Conservation (phyloP, 805 yeast species). For the Yamadazyma tumulicola region DNA sequence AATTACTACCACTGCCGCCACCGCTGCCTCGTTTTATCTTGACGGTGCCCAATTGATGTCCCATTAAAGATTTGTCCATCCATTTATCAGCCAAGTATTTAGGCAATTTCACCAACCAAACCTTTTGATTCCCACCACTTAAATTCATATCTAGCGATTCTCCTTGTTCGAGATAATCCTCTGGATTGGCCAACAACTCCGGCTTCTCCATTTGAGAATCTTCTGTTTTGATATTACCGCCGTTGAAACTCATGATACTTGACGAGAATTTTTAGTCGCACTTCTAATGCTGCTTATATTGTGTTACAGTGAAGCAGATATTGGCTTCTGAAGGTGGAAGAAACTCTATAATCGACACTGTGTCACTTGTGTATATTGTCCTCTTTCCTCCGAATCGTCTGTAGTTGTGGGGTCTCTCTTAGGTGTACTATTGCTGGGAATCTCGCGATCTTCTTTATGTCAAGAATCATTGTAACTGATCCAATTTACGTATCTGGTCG, state of each 20-base stretch:
- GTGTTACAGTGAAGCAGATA: too few species aligned
- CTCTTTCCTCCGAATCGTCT: too few species aligned
- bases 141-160: slow-evolving; percentile 80
- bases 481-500: slow-evolving; percentile 43
- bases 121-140: slow-evolving; percentile 57
- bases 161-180: slow-evolving; percentile 46
- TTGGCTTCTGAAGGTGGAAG: too few species aligned
- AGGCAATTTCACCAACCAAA: slow-evolving; percentile 92
- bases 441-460: slow-evolving; percentile 3
- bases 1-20: slow-evolving; percentile 2
- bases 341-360: too few species aligned
- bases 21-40: slow-evolving; percentile 55
- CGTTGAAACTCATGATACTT: not conserved
- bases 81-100: slow-evolving; percentile 80
- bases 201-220: slow-evolving; percentile 19
- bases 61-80: slow-evolving; percentile 58
- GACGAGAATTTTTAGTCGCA: too few species aligned
- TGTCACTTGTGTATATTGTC: too few species aligned
- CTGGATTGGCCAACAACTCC: slow-evolving; percentile 40
- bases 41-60: slow-evolving; percentile 77
- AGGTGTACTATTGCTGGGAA: too few species aligned
- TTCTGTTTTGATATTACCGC: slow-evolving; percentile 4
- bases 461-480: slow-evolving; percentile 28
- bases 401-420: too few species aligned
- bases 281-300: too few species aligned